Conservation (phyloP, 2,329 filamentous ascomycete genomes). For the Lanzia echinophila region DNA sequence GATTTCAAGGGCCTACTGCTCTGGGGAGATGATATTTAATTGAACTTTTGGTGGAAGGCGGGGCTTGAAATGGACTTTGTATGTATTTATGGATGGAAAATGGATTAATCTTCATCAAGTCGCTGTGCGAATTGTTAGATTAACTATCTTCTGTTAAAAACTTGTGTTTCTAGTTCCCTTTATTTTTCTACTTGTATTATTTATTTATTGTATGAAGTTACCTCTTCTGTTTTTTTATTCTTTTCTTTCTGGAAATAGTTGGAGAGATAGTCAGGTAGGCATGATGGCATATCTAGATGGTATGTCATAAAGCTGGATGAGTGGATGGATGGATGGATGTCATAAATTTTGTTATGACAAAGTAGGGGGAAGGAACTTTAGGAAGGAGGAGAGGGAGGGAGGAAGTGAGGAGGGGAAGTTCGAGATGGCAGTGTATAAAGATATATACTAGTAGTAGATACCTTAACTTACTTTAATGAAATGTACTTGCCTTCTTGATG, state of each 20-base stretch:
- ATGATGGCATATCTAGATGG: no score
- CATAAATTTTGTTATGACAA: no score
- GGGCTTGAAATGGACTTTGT: background rate
- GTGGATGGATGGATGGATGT: background rate
- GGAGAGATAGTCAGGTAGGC: background rate
- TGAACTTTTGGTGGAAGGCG: no score
- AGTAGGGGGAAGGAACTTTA: background rate
- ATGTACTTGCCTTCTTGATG: background rate
- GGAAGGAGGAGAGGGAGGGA: background rate
- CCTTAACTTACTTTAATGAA: background rate
- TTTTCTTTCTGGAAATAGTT: background rate
- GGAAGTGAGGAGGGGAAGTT: background rate
- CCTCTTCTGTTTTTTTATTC: background rate
- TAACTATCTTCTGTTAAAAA: background rate
- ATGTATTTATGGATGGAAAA: no score
- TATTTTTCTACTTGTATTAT: background rate
- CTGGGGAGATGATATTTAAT: constrained; percentile 7
- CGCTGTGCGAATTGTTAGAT: background rate
- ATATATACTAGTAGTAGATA: background rate
- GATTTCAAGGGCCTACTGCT: constrained; percentile 47
- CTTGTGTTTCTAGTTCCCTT: no score
- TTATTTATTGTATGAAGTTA: background rate
- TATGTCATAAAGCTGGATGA: no score
- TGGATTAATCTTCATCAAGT: no score
- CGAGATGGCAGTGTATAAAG: background rate